Base-by-base conservation (phyloP, 192 early-diverging fungal genomes). In the Mycoemilia scoparia region DNA sequence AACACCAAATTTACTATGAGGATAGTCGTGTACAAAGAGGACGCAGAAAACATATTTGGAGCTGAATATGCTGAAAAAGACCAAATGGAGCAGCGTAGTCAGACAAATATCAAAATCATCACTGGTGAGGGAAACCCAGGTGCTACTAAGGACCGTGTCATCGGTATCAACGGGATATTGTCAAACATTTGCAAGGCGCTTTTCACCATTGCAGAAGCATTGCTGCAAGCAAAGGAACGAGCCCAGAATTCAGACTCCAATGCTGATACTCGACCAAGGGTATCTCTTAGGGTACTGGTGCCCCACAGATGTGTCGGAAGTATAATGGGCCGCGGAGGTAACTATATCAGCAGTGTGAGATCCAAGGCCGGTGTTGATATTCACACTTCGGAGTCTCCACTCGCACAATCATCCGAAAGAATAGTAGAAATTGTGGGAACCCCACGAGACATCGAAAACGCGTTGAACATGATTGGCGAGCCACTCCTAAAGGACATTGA, bases 221-320 rank as follows among this genome's bases (percentile, higher is more conserved):
- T 23, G 11, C 3, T 15, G 31, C 30, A 2, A 31, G 32, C 14
- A 21, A 14, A 11, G 9, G 21, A 15, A 17, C 11, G 6, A 13
- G 21, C 26, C 18, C 13, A 9, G 10, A 10, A 26, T 17, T 32
- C 3, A 41, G 6, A n/a, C 30, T 9, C 11, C 12, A 47, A 21
- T 8, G 14, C 23, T 11, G 24, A 25, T 1, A 32, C 17, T 12
- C 34, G 4, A 2, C 21, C 17, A 21, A 36, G 38, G 4, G 26
- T 45, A 7, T 56, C 49, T 2, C 36, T 62, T 19, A 52, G 60
- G 17, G 29, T 62, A 20, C 49, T 62, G 14, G 60, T 62, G 14
- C 60, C 60, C 10, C 53, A 57, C 45, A 51, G 46, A 36, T 62
- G 59, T 38, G 49, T 62, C 26, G 59, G 59, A 41, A 62, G 53